Evolutionary conservation across 2,329 filamentous ascomycete genomes (phyloP).

Genomic region (Metarhizium robertsii): DNA sequence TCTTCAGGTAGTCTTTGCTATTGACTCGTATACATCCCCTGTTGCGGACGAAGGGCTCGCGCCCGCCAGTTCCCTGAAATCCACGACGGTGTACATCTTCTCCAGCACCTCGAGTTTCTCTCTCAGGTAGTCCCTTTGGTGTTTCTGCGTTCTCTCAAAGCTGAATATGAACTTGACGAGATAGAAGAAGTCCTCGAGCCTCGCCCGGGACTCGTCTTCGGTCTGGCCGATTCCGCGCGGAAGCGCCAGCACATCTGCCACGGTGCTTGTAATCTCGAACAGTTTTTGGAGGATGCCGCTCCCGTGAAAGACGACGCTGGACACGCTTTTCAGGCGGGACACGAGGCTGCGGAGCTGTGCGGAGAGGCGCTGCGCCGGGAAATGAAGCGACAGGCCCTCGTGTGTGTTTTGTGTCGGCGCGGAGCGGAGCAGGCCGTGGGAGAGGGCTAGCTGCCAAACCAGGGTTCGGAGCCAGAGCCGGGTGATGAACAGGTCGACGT

Average conservation of each 20-base stretch:
- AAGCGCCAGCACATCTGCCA: conserved; percentile 47
- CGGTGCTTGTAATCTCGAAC: conserved; percentile 50
- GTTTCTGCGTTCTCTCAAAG: conserved; percentile 36
- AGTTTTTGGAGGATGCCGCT: conserved; percentile 48
- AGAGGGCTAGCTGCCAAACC: conserved; percentile 32
- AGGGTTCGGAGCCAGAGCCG: conserved; percentile 31
- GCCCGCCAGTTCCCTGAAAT: conserved; percentile 17
- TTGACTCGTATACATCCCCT: conserved; percentile 2
- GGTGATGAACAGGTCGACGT: conserved; percentile 30
- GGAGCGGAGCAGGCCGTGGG: conserved; percentile 27
- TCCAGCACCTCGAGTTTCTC: conserved; percentile 28
- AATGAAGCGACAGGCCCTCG: conserved; percentile 28
- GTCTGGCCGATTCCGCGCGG: conserved; percentile 28
- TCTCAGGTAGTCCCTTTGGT: conserved; percentile 31
- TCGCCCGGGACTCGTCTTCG: conserved; percentile 33
- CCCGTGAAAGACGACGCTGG: conserved; percentile 44
- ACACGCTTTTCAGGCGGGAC: conserved; percentile 22
- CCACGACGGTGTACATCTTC: conserved; percentile 19
- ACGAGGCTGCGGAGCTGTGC: conserved; percentile 29
- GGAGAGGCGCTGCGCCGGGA: conserved; percentile 28
- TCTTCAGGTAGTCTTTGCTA: conserved; percentile 2
- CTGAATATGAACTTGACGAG: conserved; percentile 40
- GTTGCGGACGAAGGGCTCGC: conserved; percentile 11
- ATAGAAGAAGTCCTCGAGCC: conserved; percentile 45
- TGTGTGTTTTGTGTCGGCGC: conserved; percentile 21